A percentile compares a stretch with the other conserved stretches of the same genome.
Conservation (phyloP, 768 basidiomycete species). For the Calocera viscosa region DNA sequence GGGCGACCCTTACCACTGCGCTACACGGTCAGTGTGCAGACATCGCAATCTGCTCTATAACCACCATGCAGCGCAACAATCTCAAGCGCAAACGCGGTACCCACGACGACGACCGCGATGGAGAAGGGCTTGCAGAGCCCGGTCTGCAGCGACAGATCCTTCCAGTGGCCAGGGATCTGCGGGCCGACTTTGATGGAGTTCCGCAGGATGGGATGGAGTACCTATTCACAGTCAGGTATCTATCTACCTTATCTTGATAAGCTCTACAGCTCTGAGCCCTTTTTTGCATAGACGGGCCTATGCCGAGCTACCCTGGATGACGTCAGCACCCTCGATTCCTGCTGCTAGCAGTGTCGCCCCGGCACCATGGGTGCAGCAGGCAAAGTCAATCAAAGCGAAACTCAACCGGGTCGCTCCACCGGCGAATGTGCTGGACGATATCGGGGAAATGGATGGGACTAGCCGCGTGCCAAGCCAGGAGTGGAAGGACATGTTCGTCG, state of each 20-base stretch:
- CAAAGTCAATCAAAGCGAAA: constrained; percentile 38
- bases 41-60: neutral
- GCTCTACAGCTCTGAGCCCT: neutral
- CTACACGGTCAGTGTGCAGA: neutral
- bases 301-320: constrained; percentile 47
- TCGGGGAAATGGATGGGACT: constrained; percentile 17
- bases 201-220: constrained; percentile 66
- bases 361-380: constrained; percentile 42
- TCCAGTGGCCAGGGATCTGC: constrained; percentile 61
- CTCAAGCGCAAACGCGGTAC: constrained; percentile 29
- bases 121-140: constrained; percentile 10
- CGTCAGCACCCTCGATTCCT: constrained; percentile 21
- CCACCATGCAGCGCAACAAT: neutral
- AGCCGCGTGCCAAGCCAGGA: constrained; percentile 46
- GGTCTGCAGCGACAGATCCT: constrained; percentile 27
- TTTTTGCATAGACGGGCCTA: constrained; percentile 50
- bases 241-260: constrained; percentile 7
- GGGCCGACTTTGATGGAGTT: constrained; percentile 49
- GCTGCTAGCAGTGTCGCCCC: neutral
- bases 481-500: constrained; percentile 51
- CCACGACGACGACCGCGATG: constrained; percentile 15
- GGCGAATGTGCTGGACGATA: constrained; percentile 18
- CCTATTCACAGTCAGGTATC: constrained; percentile 66
- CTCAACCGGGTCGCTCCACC: constrained; percentile 16
- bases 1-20: neutral